A percentile compares a stretch with the other conserved stretches of the same genome.
These are phyloP conservation scores for Lachancea cidri DNA, from an alignment of 805 yeast genomes.

Conservation along the genomic window DNA sequence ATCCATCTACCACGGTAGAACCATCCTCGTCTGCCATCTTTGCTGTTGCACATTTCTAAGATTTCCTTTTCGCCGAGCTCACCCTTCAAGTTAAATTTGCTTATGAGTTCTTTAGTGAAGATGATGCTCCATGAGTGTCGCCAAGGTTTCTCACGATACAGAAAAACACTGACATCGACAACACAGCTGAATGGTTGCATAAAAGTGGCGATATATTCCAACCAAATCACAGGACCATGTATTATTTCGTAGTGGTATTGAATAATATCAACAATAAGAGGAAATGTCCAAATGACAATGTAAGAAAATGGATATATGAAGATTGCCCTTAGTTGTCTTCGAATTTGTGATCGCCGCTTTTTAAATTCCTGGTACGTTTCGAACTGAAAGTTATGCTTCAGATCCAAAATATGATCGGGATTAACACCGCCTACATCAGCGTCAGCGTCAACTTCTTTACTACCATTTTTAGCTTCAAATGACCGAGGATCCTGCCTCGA, in stretches of 20 bases:
- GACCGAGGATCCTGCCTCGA: neutral
- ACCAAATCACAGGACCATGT: constrained; percentile 55
- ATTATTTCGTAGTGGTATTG: constrained; percentile 44
- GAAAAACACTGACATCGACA: constrained; percentile 70
- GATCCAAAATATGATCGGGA: constrained; percentile 12
- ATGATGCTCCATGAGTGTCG: constrained; percentile 35
- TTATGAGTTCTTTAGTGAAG: constrained; percentile 19
- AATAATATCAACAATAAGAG: constrained; percentile 61
- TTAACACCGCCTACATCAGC: constrained; percentile 3
- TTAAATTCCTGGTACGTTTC: constrained; percentile 60
- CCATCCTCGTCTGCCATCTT: constrained; percentile 30
- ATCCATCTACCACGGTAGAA: constrained; percentile 27
- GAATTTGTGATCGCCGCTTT: constrained; percentile 57
- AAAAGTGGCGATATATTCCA: constrained; percentile 62
- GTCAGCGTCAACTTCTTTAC: neutral
- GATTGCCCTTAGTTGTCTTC: constrained; percentile 71
- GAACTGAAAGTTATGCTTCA: constrained; percentile 43
- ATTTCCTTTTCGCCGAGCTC: constrained; percentile 25
- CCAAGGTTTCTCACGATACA: constrained; percentile 81
- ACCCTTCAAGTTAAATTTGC: constrained; percentile 21
- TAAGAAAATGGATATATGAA: constrained; percentile 84
- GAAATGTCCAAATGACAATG: constrained; percentile 75
- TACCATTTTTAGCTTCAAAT: too few relatives aligned
- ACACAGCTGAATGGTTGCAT: constrained; percentile 78
- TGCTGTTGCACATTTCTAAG: constrained; percentile 18